A percentile compares a stretch with the other conserved stretches of the same genome.
These are phyloP conservation scores for Pharus latifolius DNA, from an alignment of 176 grass and related monocot species.

Conservation along the genomic window DNA sequence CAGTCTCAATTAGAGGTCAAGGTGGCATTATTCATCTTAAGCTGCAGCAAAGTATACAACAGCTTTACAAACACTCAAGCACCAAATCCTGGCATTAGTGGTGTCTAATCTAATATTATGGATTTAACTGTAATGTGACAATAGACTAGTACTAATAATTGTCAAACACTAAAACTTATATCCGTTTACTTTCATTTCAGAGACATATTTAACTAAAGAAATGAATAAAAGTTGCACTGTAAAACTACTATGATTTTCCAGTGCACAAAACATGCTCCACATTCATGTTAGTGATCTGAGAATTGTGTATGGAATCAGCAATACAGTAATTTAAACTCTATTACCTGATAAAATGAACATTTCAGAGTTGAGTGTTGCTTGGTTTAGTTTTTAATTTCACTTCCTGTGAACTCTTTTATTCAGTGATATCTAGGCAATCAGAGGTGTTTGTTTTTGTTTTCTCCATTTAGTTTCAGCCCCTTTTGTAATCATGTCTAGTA, in stretches of 20 bases:
- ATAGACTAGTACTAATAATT: too few species aligned
- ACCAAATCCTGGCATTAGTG: too few species aligned
- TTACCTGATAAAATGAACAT: neutral
- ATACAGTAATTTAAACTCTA: neutral
- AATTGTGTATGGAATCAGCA: neutral
- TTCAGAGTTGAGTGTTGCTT: neutral
- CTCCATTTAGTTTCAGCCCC: neutral
- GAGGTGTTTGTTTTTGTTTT: slow-evolving; percentile 2
- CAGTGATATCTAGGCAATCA: neutral
- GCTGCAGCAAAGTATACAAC: too few species aligned
- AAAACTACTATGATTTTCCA: neutral
- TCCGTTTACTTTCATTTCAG: neutral
- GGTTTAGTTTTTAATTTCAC: neutral
- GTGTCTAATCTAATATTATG: too few species aligned
- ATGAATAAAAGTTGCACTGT: neutral
- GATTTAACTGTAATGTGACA: too few species aligned
- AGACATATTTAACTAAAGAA: neutral
- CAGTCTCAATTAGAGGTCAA: too few species aligned
- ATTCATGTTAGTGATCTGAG: neutral
- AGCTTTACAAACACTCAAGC: too few species aligned
- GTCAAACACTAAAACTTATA: too few species aligned
- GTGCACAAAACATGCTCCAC: neutral
- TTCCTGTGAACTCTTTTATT: neutral
- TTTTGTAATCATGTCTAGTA: neutral
- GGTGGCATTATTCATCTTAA: too few species aligned